Evolutionary conservation across 1,139 yeast species (phyloP).

Genomic region (Yamadazyma spencermartinsiae): DNA sequence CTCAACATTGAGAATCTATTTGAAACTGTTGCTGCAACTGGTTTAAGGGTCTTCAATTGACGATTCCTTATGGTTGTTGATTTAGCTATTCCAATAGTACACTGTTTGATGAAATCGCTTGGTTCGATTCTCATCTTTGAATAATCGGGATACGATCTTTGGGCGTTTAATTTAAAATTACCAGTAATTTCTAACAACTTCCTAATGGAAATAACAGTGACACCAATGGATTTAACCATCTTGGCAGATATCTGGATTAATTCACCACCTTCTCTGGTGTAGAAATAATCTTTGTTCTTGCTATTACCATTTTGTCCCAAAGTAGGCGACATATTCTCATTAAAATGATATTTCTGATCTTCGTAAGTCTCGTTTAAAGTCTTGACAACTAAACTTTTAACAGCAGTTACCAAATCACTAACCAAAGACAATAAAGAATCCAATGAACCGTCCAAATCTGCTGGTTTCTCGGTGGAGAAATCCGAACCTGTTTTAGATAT

Average conservation of each 20-base stretch:
- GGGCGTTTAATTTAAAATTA: slow-evolving; percentile 67
- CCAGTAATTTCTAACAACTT: slow-evolving; percentile 56
- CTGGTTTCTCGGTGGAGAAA: slow-evolving; percentile 40
- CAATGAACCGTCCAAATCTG: slow-evolving; percentile 54
- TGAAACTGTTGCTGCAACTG: slow-evolving; percentile 16
- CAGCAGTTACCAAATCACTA: slow-evolving; percentile 64
- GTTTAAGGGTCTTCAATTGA: slow-evolving; percentile 16
- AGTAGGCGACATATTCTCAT: slow-evolving; percentile 6
- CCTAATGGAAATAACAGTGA: slow-evolving; percentile 47
- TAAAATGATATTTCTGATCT: slow-evolving; percentile 18
- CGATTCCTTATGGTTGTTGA: slow-evolving; percentile 35
- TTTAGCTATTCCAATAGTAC: slow-evolving; percentile 62
- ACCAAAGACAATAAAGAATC: slow-evolving; percentile 61
- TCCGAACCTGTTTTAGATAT: slow-evolving; percentile 59
- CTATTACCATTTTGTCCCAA: slow-evolving; percentile 5
- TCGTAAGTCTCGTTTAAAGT: slow-evolving; percentile 45
- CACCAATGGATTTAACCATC: slow-evolving; percentile 60
- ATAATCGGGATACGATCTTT: slow-evolving; percentile 75
- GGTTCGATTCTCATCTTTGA: slow-evolving; percentile 58
- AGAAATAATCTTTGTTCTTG: slow-evolving; percentile 41
- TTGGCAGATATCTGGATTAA: slow-evolving; percentile 61
- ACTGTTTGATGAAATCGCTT: slow-evolving; percentile 57
- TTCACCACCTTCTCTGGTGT: slow-evolving; percentile 67
- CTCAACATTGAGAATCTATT: slow-evolving; percentile 63
- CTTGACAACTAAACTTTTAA: slow-evolving; percentile 59